Base-by-base conservation (phyloP, 495 filamentous ascomycete species). In the Neurospora sp. region DNA sequence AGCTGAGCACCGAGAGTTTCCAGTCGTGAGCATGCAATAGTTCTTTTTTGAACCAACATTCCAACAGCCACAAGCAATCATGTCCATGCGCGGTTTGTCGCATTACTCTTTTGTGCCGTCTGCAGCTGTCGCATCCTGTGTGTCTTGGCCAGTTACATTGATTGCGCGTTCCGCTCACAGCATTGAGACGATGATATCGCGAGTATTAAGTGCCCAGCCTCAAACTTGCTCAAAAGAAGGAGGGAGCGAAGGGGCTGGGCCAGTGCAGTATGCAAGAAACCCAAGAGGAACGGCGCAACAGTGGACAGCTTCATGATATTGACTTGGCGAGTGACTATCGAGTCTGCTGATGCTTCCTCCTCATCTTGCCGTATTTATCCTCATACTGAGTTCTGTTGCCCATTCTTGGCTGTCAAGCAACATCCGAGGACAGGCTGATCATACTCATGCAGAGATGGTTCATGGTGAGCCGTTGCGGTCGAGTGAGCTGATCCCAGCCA, bases 191-290 rank as follows among this genome's bases (percentile, higher is more conserved):
- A 65, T 65, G 27, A 61, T 35, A 31, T 61, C 45, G 53, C 1
- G 27, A 31, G 53, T 16, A 8, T 65, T 9, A 9, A 35, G 27
- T 65, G 53, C 27, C 53, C 53, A 65, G 53, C 27, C 27, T 65
- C 53, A 35, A 65, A 65, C 53, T 35, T 65, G 53, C 53, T 65
- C 27, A 35, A 31, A 31, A 65, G 27, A 3, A 65, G 27, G 27
- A 65, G 9, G 81, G 79, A 8, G 70, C 74, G 38, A 79, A 79
- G 74, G 9, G 75, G 76, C 65, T 74, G 71, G 9, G 72, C 79
- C 53, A 74, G 72, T 8, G 76, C 74, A 41, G 72, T 59, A 71
- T 76, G 70, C 9, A 78, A 38, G 9, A 80, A 71, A 35, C 75
- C 74, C 69, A 79, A 20, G 59, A 77, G 37, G 70, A 72, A 10